Percentiles rank a stretch among this genome's conserved stretches.
Evolutionary conservation across 208 protist species (phyloP).

Genomic region (Leishmania tarentolae): DNA sequence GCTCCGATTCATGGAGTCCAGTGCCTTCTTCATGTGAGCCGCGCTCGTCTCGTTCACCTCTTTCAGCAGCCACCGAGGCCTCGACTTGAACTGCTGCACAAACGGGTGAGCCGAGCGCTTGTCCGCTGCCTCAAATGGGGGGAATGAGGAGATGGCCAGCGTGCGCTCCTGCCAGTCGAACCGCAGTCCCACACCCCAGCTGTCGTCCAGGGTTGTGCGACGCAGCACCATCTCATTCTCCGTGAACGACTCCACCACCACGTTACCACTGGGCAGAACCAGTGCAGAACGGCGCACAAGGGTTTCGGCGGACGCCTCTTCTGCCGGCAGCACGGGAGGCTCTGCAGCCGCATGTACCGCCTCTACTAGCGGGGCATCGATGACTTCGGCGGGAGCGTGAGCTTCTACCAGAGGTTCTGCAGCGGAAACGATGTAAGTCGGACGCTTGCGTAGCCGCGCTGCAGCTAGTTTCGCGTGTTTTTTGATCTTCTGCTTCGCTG

Average conservation of each 20-base stretch:
- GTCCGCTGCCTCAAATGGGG: conserved; percentile 36
- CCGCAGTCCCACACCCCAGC: conserved; percentile 72
- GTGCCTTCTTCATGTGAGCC: conserved; percentile 62
- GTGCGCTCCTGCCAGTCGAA: conserved; percentile 78
- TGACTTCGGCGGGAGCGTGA: conserved; percentile 4
- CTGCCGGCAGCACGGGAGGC: conserved; percentile 17
- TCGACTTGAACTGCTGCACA: conserved; percentile 50
- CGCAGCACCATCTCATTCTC: conserved; percentile 65
- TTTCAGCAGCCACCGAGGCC: conserved; percentile 62
- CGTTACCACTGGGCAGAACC: conserved; percentile 46
- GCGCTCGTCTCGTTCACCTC: conserved; percentile 74
- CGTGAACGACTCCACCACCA: conserved; percentile 67
- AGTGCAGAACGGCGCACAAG: conserved; percentile 38
- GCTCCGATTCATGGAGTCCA: conserved; percentile 65
- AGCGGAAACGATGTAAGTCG: neutral
- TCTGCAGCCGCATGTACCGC: conserved; percentile 21
- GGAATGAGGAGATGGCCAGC: conserved; percentile 59
- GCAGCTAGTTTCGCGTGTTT: conserved; percentile 44
- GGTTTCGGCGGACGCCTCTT: conserved; percentile 9
- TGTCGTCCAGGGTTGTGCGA: conserved; percentile 50
- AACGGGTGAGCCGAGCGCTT: conserved; percentile 51
- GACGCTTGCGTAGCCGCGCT: conserved; percentile 15
- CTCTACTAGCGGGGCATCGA: conserved; percentile 35
- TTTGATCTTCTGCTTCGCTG: conserved; percentile 50
- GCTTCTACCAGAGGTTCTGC: neutral